phyloP scores from a whole-genome alignment of 1,284 basidiomycete genomes.

The Apiotrichum domesticum region DNA sequence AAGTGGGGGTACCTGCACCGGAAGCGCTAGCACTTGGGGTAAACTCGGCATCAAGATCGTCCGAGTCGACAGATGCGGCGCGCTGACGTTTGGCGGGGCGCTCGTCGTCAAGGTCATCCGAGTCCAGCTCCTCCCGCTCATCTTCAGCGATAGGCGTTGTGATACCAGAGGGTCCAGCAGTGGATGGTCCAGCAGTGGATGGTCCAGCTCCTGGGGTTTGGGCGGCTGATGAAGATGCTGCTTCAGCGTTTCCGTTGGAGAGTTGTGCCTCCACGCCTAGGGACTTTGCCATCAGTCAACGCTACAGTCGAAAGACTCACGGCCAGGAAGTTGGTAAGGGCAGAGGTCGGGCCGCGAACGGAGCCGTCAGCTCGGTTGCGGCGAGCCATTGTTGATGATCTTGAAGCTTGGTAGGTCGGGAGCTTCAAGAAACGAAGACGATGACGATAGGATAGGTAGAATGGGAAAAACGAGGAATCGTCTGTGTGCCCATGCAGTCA shows the following conservation, averaged over 20 bases:
- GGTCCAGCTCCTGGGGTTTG: too few relatives aligned
- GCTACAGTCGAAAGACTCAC: conserved; percentile 49
- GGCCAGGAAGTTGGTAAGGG: conserved; percentile 82
- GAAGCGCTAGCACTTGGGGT: conserved; percentile 26
- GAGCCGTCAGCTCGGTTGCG: conserved; percentile 13
- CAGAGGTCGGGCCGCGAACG: conserved; percentile 81
- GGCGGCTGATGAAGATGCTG: conserved; percentile 11
- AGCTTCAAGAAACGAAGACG: too few relatives aligned
- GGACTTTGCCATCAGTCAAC: conserved; percentile 17
- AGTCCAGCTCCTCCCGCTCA: conserved; percentile 11
- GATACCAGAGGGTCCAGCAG: neutral
- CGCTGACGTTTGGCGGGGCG: conserved; percentile 34
- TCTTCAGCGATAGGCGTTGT: neutral
- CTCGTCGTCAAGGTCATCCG: conserved; percentile 31
- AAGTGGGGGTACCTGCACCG: conserved; percentile 50
- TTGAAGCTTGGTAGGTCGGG: too few relatives aligned
- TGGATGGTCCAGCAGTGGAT: neutral
- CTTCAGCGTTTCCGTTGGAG: conserved; percentile 5
- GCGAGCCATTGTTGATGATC: neutral
- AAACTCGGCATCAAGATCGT: conserved; percentile 57
- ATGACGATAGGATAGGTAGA: too few relatives aligned
- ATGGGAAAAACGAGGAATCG: too few relatives aligned
- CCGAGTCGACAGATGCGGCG: conserved; percentile 52
- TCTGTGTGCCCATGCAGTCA: too few relatives aligned
- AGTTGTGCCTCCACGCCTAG: conserved; percentile 41